phyloP scores from a whole-genome alignment of 192 early-diverging fungal species.

The Coemansia sp. region DNA sequence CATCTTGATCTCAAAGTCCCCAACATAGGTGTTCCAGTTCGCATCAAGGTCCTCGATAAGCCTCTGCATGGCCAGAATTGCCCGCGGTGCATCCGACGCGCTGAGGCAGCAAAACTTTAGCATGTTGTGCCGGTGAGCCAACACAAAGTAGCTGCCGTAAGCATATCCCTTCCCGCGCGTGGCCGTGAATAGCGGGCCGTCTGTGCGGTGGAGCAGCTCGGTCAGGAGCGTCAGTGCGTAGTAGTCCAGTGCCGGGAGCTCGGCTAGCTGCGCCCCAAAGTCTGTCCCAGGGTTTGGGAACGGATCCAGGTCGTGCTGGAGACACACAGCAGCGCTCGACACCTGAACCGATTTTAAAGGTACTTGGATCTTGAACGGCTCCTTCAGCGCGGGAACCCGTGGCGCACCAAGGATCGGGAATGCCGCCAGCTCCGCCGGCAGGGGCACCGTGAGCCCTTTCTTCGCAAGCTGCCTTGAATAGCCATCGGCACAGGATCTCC shows the following conservation, averaged over 20 bases:
- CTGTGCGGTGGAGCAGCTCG: constrained; percentile 63
- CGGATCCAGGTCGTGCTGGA: constrained; percentile 37
- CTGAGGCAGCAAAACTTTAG: constrained; percentile 26
- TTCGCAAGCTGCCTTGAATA: no score
- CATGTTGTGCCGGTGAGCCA: constrained; percentile 55
- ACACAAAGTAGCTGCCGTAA: constrained; percentile 59
- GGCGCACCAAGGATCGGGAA: constrained; percentile 45
- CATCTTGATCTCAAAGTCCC: constrained; percentile 40
- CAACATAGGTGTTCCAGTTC: constrained; percentile 31
- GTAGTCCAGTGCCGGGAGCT: constrained; percentile 44
- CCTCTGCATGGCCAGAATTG: constrained; percentile 14
- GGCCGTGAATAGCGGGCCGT: constrained; percentile 71
- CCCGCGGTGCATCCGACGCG: constrained; percentile 30
- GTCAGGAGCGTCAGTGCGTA: constrained; percentile 57
- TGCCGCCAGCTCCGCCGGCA: not conserved
- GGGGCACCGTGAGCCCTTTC: no score
- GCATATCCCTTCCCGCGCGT: constrained; percentile 72
- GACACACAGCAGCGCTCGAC: constrained; percentile 33
- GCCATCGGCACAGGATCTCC: constrained; percentile 16
- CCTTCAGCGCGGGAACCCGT: constrained; percentile 30
- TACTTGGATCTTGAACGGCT: constrained; percentile 44
- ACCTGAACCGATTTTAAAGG: constrained; percentile 47
- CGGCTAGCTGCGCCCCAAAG: constrained; percentile 33
- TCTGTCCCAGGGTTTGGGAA: constrained; percentile 4
- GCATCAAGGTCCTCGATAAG: constrained; percentile 8